A percentile compares a stretch with the other conserved stretches of the same genome.
Evolutionary conservation across 31 red algal species (phyloP).

Genomic region (Odonthalia washingtoniensis): DNA sequence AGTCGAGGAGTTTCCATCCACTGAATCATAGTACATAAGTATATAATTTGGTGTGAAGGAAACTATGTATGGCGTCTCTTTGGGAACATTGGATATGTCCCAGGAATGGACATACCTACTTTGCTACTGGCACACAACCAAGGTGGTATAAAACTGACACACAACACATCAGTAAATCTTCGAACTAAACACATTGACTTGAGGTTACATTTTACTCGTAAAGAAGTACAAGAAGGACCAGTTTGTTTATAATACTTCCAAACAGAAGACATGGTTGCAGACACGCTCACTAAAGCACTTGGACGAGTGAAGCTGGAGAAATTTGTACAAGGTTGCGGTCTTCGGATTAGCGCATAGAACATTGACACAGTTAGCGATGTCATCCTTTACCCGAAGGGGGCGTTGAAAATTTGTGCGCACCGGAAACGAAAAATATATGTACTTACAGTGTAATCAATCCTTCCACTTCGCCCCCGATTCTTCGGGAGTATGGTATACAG

Average conservation of each 20-base stretch:
- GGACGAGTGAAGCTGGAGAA: not conserved
- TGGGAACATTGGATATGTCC: not conserved
- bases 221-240: slow-evolving; percentile 27
- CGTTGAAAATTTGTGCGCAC: no score
- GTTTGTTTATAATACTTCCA: not conserved
- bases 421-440: no score
- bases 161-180: not conserved
- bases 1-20: slow-evolving; percentile 21
- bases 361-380: no score
- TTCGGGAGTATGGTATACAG: no score
- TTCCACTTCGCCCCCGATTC: no score
- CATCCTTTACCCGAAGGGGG: no score
- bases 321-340: not conserved
- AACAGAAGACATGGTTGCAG: not conserved
- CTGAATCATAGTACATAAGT: slow-evolving; percentile 33
- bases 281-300: not conserved
- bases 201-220: slow-evolving; percentile 30
- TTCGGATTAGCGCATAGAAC: not conserved
- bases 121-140: not conserved
- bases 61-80: not conserved
- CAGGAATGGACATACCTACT: not conserved
- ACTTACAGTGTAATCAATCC: no score
- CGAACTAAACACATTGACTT: slow-evolving; percentile 11
- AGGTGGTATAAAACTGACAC: not conserved
- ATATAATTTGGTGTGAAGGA: not conserved